Evolutionary conservation across 2,329 filamentous ascomycete genomes (phyloP).

Genomic region (Plenodomus tracheiphilus): DNA sequence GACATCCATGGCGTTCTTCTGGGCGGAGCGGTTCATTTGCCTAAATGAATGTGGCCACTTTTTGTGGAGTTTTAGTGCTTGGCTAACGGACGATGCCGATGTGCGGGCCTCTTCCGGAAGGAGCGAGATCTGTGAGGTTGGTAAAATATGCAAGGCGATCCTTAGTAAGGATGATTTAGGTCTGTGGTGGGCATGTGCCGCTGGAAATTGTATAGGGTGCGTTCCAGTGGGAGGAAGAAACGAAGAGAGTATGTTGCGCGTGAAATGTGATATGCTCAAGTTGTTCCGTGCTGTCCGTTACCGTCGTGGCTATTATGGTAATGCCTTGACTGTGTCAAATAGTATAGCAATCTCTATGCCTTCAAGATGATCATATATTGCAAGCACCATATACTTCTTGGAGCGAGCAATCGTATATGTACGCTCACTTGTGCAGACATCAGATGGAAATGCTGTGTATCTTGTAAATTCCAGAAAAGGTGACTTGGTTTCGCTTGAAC

Average conservation of each 20-base stretch:
- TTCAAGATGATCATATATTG: no score
- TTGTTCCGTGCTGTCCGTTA: no score
- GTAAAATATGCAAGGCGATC: neutral
- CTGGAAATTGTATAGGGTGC: neutral
- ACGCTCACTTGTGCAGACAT: no score
- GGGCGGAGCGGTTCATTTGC: conserved; percentile 14
- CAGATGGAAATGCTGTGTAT: no score
- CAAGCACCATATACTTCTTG: no score
- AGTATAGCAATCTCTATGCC: no score
- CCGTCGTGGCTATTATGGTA: no score
- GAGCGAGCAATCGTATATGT: no score
- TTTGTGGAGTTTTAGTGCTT: neutral
- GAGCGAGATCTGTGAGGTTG: neutral
- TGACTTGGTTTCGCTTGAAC: no score
- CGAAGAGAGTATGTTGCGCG: neutral
- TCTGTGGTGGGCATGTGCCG: neutral
- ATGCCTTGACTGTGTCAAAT: no score
- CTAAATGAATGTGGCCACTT: conserved; percentile 17
- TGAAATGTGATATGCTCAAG: neutral
- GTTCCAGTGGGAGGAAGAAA: neutral
- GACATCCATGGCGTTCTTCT: neutral
- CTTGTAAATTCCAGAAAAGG: no score
- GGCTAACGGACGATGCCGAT: neutral
- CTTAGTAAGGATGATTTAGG: neutral
- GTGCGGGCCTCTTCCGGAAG: neutral